Conservation (phyloP, 177 flowering plant genomes). For the Vitis hybrid region DNA sequence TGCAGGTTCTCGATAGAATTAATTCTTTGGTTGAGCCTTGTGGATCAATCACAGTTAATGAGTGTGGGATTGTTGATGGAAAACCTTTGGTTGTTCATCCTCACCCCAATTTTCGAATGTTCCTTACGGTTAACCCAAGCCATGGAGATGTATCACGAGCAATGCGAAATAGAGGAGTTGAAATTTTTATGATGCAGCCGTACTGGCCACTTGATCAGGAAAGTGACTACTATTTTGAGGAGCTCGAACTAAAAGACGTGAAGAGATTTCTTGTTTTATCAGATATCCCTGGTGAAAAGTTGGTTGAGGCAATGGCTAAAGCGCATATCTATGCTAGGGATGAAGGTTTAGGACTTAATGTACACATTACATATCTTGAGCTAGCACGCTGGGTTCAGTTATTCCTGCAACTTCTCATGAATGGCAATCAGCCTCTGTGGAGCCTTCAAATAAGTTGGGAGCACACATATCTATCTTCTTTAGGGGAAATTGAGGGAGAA, state of each 20-base stretch:
- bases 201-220: conserved; percentile 41
- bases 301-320: conserved; percentile 77
- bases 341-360: conserved; percentile 41
- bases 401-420: conserved; percentile 69
- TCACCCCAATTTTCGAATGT: conserved; percentile 85
- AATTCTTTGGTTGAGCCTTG: conserved; percentile 89
- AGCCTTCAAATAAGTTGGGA: conserved; percentile 88
- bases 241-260: conserved; percentile 47
- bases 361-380: conserved; percentile 67
- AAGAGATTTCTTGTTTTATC: conserved; percentile 66
- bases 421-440: conserved; percentile 66
- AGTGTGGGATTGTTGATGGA: conserved; percentile 89
- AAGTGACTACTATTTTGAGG: conserved; percentile 19
- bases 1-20: conserved; percentile 94
- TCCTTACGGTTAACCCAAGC: conserved; percentile 83
- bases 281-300: conserved; percentile 53
- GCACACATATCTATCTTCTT: conserved; percentile 79
- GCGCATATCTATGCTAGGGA: conserved; percentile 69
- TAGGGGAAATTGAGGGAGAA: conserved; percentile 68
- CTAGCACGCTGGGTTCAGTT: conserved; percentile 88
- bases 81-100: conserved; percentile 73
- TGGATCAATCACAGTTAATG: conserved; percentile 86
- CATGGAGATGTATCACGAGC: conserved; percentile 96
- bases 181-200: conserved; percentile 81
- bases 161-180: conserved; percentile 97